Evolutionary conservation across 176 grass and related monocot species (phyloP), one percentile per base, ranked within the genome.

Genomic region (Themeda triandra): DNA sequence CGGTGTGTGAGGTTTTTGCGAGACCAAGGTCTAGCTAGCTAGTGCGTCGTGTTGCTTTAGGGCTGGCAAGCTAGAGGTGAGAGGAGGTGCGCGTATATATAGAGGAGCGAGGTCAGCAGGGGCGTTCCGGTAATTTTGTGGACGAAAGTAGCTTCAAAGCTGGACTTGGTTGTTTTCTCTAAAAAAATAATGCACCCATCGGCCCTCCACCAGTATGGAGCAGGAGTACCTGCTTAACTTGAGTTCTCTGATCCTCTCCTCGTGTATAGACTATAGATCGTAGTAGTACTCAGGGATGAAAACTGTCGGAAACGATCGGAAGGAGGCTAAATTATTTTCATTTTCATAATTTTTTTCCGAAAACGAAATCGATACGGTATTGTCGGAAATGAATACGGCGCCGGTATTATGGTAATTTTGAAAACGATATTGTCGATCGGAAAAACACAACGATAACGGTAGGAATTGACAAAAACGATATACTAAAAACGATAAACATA

Each of bases 41-140:
- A 59, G 56, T 62, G 23, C 58, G 58, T 62, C n/a, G 30, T 49
- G 17, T 48, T 41, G 84, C 66, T 83, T 74, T 78, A 90, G 84
- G 73, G 80, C 59, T 90, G 67, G 73, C 53, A 67, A 85, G 66
- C 60, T 44, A 78, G 78, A 67, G 48, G 71, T 53, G 18, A 82
- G 33, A 63, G 36, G 51, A 77, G 83, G 18, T 6, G 74, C 5
- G 33, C 0, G 53, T 81, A 91, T 98, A 88, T 95, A 98, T 92
- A 82, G 85, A 80, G 66, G 66, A 76, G 60, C 53, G 70, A 49
- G n/a, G 42, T 15, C 56, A 23, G 56, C 23, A 85, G 68, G 81
- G 83, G 76, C 21, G 71, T 67, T 84, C 62, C 5, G 23, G 78
- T 72, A 88, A 46, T 75, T 78, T 69, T 63, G 0, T 32, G 1